Evolutionary conservation across 2,329 filamentous ascomycete species (phyloP), one percentile per base, ranked within the genome.

Genomic region (Calycina marina): DNA sequence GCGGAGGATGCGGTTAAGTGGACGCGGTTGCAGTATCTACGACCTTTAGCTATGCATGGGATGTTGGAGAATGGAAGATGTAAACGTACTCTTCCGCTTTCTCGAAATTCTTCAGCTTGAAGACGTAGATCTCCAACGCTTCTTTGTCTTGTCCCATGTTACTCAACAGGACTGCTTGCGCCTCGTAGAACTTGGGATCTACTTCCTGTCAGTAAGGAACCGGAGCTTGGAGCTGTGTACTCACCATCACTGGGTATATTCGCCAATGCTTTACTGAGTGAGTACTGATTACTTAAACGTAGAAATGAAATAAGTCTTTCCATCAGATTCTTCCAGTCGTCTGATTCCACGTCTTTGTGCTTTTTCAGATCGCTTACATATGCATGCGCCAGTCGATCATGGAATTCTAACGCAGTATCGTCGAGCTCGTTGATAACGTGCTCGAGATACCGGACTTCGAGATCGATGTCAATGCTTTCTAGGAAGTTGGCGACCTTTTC

Each of bases 91-190:
- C 84, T 67, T 98, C 90, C 18, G 90, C 90, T 56, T 93, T 96
- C 9, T 61, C 62, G 40, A 82, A 88, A 53, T 93, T 78, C 44
- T 80, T 63, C 54, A 98, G 71, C 54, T 88, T 90, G 59, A 94
- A 98, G 16, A 96, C 88, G 53, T 93, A 98, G 32, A 98, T 93
- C 52, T 90, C 80, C n/a, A 98, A 61, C 0, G 90, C 90, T 56
- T 96, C 85, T 51, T 84, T 86, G 58, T 98, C 86, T 47, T 88
- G 79, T 5, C 83, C 84, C 82, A 96, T 93, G 46, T 90, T 92
- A 56, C 83, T 85, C 24, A 96, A 70, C 13, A 96, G 77, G 27
- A 96, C 77, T 5, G 90, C 90, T 39, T 88, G 76, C 2, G 84
- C 75, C 53, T 96, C 88, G 54, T 80, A 93, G 48, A 94, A 94